A percentile compares a stretch with the other conserved stretches of the same genome.
These are phyloP conservation scores for Hyaloperonospora brassicae DNA, from an alignment of 352 stramenopile species.

Conservation along the genomic window DNA sequence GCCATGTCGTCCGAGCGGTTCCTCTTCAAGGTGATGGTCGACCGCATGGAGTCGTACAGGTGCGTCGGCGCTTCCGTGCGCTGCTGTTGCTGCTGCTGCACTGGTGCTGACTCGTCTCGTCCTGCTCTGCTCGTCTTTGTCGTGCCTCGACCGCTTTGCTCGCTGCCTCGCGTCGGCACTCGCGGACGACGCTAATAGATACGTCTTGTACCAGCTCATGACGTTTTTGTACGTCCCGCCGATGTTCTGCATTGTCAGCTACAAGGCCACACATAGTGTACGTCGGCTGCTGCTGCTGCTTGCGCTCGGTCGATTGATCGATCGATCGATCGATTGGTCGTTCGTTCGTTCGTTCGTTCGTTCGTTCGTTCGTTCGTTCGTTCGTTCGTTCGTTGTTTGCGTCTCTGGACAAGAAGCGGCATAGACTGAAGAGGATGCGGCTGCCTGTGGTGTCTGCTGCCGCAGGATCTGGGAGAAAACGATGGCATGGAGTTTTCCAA, in stretches of 20 bases:
- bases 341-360: too few relatives aligned
- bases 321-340: too few relatives aligned
- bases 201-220: constrained; percentile 83
- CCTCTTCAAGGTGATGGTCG: constrained; percentile 85
- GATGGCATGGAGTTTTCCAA: constrained; percentile 82
- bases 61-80: constrained; percentile 15
- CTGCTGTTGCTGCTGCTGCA: background rate
- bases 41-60: constrained; percentile 86
- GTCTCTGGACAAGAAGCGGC: background rate
- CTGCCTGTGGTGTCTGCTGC: constrained; percentile 6
- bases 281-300: constrained; percentile 8
- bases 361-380: too few relatives aligned
- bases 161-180: too few relatives aligned
- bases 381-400: background rate
- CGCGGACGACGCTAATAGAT: constrained; percentile 39
- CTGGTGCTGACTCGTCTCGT: too few relatives aligned
- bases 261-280: constrained; percentile 74
- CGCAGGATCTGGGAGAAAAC: constrained; percentile 77
- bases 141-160: too few relatives aligned
- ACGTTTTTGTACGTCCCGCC: constrained; percentile 85
- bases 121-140: background rate
- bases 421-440: constrained; percentile 2
- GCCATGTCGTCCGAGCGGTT: constrained; percentile 78
- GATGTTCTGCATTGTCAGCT: constrained; percentile 81
- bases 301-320: too few relatives aligned